Conservation (phyloP, 345 rosid species). For the Eucalyptus regnans region DNA sequence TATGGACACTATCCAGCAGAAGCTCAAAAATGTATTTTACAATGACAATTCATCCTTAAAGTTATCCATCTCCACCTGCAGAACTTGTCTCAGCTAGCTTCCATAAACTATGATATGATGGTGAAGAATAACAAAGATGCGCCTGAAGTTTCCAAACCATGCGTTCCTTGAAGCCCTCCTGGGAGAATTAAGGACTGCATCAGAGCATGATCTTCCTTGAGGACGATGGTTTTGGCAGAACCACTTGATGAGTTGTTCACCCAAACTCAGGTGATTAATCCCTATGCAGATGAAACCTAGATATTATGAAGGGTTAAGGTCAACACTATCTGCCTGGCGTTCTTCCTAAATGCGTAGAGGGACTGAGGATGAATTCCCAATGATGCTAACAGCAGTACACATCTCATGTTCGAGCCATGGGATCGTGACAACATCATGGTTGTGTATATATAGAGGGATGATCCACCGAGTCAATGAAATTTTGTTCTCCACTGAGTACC, state of each 20-base stretch:
- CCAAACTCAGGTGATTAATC: background rate
- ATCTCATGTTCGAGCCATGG: background rate
- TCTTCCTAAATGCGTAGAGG: background rate
- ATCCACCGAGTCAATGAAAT: background rate
- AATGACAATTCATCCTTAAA: background rate
- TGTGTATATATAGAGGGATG: background rate
- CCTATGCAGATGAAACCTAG: background rate
- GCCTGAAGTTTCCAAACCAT: slow-evolving; percentile 33
- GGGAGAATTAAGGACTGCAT: background rate
- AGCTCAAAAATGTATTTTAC: background rate
- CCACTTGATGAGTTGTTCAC: background rate
- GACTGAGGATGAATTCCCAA: background rate
- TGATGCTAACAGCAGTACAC: background rate
- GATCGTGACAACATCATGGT: background rate
- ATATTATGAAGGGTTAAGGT: background rate
- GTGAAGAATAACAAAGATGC: slow-evolving; percentile 44
- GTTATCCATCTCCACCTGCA: background rate
- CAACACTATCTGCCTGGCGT: background rate
- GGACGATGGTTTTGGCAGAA: background rate
- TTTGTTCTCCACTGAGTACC: background rate
- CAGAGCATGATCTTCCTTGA: background rate
- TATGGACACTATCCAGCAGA: background rate
- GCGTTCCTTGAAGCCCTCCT: slow-evolving; percentile 14
- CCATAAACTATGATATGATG: slow-evolving; percentile 78
- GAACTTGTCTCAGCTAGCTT: slow-evolving; percentile 90